A percentile compares a stretch with the other conserved stretches of the same genome.
Evolutionary conservation across 2,329 filamentous ascomycete species (phyloP).

Genomic region (Parastagonospora nodorum): DNA sequence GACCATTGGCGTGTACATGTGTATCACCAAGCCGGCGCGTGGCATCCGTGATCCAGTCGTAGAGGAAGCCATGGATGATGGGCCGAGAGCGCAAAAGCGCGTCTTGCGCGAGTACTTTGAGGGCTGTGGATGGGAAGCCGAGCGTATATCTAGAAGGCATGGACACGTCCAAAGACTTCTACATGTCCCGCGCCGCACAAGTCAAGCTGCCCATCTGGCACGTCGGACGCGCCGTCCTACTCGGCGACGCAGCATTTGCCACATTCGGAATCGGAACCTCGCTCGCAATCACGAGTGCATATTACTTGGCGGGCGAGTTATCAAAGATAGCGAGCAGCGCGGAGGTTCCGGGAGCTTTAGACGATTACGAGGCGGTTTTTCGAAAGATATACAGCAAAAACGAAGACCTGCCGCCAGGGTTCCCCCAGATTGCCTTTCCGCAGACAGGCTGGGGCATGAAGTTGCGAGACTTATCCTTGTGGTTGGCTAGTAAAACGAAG

Average conservation of each 20-base stretch:
- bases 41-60: conserved; percentile 13
- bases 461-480: conserved; percentile 7
- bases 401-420: conserved; percentile 9
- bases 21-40: conserved; percentile 24
- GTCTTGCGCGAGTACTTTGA: conserved; percentile 40
- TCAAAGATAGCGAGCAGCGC: conserved; percentile 20
- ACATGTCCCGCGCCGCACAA: conserved; percentile 51
- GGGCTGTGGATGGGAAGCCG: conserved; percentile 53
- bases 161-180: conserved; percentile 52
- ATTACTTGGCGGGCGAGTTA: conserved; percentile 47
- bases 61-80: conserved; percentile 28
- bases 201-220: conserved; percentile 55
- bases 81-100: conserved; percentile 49
- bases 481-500: neutral
- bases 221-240: conserved; percentile 54
- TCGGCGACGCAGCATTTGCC: conserved; percentile 59
- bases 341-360: conserved; percentile 24
- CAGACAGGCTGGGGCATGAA: conserved; percentile 36
- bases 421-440: conserved; percentile 35
- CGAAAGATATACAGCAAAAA: conserved; percentile 19
- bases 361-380: conserved; percentile 26
- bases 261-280: conserved; percentile 37
- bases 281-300: conserved; percentile 47
- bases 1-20: conserved; percentile 32
- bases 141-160: conserved; percentile 53